phyloP scores from a whole-genome alignment of 352 stramenopile genomes.

The Phytophthora sansomeana region DNA sequence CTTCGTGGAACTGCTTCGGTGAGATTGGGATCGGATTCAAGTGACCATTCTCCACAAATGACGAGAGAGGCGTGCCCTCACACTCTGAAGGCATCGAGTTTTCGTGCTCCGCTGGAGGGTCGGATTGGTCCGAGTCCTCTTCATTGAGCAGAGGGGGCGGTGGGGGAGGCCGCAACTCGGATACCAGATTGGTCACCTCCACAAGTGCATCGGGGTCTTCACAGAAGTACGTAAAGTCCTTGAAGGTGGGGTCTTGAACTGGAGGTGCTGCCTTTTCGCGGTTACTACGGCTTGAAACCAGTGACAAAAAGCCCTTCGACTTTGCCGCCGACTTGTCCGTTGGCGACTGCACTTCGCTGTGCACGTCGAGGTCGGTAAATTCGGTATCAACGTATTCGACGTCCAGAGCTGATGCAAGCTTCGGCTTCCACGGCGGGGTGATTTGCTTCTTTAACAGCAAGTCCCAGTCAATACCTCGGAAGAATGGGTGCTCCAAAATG shows the following conservation, averaged over 20 bases:
- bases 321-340: conserved; percentile 80
- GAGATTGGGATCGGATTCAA: conserved; percentile 65
- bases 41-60: conserved; percentile 82
- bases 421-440: conserved; percentile 87
- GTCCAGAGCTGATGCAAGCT: conserved; percentile 81
- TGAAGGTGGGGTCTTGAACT: conserved; percentile 89
- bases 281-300: conserved; percentile 71
- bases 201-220: conserved; percentile 89
- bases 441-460: conserved; percentile 86
- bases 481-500: conserved; percentile 86
- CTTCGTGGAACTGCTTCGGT: conserved; percentile 59
- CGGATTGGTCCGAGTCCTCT: conserved; percentile 44
- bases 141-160: conserved; percentile 51
- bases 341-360: conserved; percentile 83
- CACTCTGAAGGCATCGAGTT: conserved; percentile 45
- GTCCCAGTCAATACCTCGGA: conserved; percentile 86
- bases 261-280: conserved; percentile 77
- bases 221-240: conserved; percentile 92
- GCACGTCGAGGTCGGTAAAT: conserved; percentile 87
- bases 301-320: conserved; percentile 85
- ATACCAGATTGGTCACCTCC: conserved; percentile 82
- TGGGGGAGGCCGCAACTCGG: conserved; percentile 69
- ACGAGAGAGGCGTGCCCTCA: conserved; percentile 79
- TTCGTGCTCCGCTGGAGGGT: conserved; percentile 29
- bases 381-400: conserved; percentile 89